Conservation (phyloP, 345 rosid species). For the Mallotus nudiflorus region DNA sequence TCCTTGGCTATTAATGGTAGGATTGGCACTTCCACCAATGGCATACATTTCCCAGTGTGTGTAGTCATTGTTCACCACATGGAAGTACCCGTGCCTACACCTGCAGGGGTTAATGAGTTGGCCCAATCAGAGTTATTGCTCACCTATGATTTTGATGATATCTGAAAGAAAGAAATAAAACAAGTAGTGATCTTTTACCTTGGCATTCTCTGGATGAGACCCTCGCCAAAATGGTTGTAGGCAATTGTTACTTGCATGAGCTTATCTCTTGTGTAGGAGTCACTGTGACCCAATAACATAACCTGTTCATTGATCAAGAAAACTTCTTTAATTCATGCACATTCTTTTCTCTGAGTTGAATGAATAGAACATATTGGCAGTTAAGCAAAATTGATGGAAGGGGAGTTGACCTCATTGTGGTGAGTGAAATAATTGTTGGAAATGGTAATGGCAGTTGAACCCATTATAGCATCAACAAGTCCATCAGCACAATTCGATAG, state of each 20-base stretch:
- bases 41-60: constrained; percentile 35
- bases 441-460: constrained; percentile 33
- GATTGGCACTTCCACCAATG: constrained; percentile 29
- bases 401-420: constrained; percentile 23
- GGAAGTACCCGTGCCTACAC: constrained; percentile 32
- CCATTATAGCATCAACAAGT: constrained; percentile 28
- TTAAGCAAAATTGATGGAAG: not conserved
- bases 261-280: constrained; percentile 29
- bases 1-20: constrained; percentile 32
- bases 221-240: constrained; percentile 33
- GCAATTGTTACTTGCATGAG: constrained; percentile 32
- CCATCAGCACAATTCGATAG: constrained; percentile 50
- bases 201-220: constrained; percentile 34
- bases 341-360: not conserved
- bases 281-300: constrained; percentile 27
- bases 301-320: constrained; percentile 11
- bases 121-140: not conserved
- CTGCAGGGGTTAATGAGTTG: constrained; percentile 11
- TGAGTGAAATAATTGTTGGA: constrained; percentile 30
- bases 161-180: not conserved
- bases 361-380: not conserved
- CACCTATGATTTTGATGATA: not conserved
- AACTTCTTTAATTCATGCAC: not conserved
- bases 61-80: constrained; percentile 32
- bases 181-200: constrained; percentile 5